phyloP scores from a whole-genome alignment of 2,329 filamentous ascomycete species.

The Dryadomyces quercus-mongolicae region DNA sequence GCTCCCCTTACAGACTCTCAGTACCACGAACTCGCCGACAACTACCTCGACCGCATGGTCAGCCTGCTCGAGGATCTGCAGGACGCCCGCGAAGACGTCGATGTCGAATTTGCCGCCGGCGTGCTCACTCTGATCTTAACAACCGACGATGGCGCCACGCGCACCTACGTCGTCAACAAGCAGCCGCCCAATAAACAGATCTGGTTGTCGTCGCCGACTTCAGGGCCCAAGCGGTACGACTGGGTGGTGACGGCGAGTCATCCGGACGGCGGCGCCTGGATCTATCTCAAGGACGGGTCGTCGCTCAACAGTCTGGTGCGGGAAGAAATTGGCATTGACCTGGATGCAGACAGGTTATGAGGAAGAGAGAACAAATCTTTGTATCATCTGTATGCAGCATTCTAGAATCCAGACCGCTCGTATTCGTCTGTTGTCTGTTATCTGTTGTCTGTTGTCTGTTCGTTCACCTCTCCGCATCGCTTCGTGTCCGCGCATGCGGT shows the following conservation, averaged over 20 bases:
- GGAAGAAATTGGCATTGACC: slow-evolving; percentile 61
- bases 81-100: slow-evolving; percentile 63
- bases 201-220: slow-evolving; percentile 86
- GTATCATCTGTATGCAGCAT: too few relatives aligned
- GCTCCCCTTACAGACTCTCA: slow-evolving; percentile 46
- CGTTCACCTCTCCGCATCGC: not conserved
- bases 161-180: slow-evolving; percentile 94
- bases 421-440: too few relatives aligned
- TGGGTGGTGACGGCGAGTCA: slow-evolving; percentile 59
- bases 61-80: slow-evolving; percentile 57
- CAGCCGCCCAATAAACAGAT: slow-evolving; percentile 96
- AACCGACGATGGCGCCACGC: slow-evolving; percentile 28
- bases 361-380: not conserved
- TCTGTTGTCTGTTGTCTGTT: too few relatives aligned
- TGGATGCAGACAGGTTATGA: slow-evolving; percentile 19
- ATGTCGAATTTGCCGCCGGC: slow-evolving; percentile 64
- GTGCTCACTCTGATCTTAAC: slow-evolving; percentile 10
- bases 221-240: slow-evolving; percentile 88
- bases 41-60: slow-evolving; percentile 52
- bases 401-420: too few relatives aligned
- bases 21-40: slow-evolving; percentile 69
- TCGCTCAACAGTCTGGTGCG: slow-evolving; percentile 61
- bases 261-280: slow-evolving; percentile 61
- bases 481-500: not conserved
- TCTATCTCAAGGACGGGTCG: slow-evolving; percentile 76